These are phyloP conservation scores for Neurospora sp. DNA, from an alignment of 495 filamentous ascomycete species.

Conservation along the genomic window DNA sequence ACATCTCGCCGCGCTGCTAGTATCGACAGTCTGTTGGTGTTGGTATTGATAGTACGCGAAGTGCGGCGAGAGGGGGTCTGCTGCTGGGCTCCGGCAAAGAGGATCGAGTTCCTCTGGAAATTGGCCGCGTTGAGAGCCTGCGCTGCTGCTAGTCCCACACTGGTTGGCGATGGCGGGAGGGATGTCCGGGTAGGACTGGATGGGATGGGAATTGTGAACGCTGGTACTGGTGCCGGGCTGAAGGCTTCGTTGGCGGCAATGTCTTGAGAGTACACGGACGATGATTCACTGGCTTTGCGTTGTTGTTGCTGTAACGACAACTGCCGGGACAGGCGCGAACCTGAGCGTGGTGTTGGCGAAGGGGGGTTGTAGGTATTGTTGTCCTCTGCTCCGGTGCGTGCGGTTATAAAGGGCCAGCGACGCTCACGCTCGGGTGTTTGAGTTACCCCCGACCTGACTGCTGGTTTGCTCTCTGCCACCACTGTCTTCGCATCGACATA, in stretches of 20 bases:
- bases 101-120: conserved; percentile 4
- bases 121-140: conserved; percentile 5
- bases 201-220: background rate
- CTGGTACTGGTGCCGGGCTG: background rate
- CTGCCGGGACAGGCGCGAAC: background rate
- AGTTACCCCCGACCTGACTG: background rate
- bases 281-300: conserved; percentile 10
- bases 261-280: conserved; percentile 19
- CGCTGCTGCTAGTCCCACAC: background rate
- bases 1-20: background rate
- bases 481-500: background rate
- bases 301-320: background rate
- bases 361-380: background rate
- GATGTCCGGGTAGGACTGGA: background rate
- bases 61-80: background rate
- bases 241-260: background rate
- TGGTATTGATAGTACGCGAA: background rate
- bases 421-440: background rate
- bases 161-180: background rate
- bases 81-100: background rate
- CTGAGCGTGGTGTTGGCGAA: background rate
- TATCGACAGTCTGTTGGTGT: background rate
- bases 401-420: background rate
- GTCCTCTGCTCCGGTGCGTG: background rate
- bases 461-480: background rate